A percentile compares a stretch with the other conserved stretches of the same genome.
phyloP scores from a whole-genome alignment of 192 early-diverging fungal genomes.

The Coemansia sp. region DNA sequence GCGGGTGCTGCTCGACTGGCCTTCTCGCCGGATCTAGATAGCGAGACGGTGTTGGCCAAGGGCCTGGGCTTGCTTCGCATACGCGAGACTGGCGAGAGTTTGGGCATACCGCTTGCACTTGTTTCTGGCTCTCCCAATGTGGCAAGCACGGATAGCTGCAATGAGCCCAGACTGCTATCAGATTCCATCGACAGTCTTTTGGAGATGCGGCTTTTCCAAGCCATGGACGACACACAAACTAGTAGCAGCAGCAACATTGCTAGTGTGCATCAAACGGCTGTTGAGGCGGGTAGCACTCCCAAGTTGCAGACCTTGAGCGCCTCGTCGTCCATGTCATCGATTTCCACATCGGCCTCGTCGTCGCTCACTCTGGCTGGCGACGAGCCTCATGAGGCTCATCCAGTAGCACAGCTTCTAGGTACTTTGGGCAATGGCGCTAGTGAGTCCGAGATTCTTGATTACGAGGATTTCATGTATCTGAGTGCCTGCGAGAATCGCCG shows the following conservation, averaged over 20 bases:
- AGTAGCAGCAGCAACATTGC: background rate
- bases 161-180: background rate
- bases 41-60: background rate
- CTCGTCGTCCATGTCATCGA: slow-evolving; percentile 8
- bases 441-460: slow-evolving; percentile 14
- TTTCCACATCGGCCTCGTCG: slow-evolving; percentile 9
- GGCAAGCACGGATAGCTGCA: background rate
- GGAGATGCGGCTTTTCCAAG: background rate
- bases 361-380: slow-evolving; percentile 26
- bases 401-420: background rate
- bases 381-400: background rate
- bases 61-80: background rate
- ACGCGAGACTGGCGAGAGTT: background rate
- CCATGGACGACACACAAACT: background rate
- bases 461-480: slow-evolving; percentile 40
- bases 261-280: background rate
- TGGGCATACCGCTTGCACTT: background rate
- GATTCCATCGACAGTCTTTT: slow-evolving; percentile 11
- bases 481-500: slow-evolving; percentile 15
- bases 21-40: background rate
- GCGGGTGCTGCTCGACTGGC: background rate
- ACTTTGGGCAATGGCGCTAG: background rate
- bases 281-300: background rate
- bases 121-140: background rate
- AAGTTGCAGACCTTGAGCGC: background rate